Base-by-base conservation (phyloP, 2,329 filamentous ascomycete genomes). In the Fusarium tricinctum region DNA sequence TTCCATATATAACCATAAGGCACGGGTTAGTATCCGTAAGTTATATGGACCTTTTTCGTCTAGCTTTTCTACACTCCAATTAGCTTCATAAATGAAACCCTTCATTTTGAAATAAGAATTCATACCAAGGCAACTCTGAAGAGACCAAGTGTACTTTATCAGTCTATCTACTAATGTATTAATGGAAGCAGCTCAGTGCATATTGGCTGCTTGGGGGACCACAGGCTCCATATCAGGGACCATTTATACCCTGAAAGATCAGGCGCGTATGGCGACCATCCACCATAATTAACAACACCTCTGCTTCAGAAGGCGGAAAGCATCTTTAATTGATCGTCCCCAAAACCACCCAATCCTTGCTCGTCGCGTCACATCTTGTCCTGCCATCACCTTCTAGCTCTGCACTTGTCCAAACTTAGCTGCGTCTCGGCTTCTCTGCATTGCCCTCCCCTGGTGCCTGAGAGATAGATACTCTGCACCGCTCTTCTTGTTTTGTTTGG, bases 321-420 rank as follows among this genome's bases (percentile, higher is more conserved):
- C 58, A 54, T 61, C 57, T 66, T 63, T 60, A 66, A 72, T 71
- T 70, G 70, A 69, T 66, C 42, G 52, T 52, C 61, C 58, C 63
- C 52, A 49, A 57, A 48, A n/a, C 57, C 55, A 58, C 47, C 70
- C 64, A 73, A 74, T 67, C 72, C 72, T 62, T 73, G 72, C 60
- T 64, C 53, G 40, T 65, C 60, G 60, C 69, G 58, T 58, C 64
- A 61, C 69, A 69, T 67, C 35, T 57, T 63, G n/a, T 55, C 58
- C 52, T 66, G 59, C 33, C 61, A 68, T 69, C 68, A 52, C 53
- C 62, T 63, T 69, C 55, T 55, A 70, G 60, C 22, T 58, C 38
- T 47, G 40, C 42, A 39, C 54, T 58, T 46, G 54, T 19, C 48
- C 54, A 59, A 58, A 57, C 54, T 62, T 52, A 60, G 54, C 43